Evolutionary conservation across 345 rosid genomes (phyloP).

Genomic region (Cardiospermum halicacabum): DNA sequence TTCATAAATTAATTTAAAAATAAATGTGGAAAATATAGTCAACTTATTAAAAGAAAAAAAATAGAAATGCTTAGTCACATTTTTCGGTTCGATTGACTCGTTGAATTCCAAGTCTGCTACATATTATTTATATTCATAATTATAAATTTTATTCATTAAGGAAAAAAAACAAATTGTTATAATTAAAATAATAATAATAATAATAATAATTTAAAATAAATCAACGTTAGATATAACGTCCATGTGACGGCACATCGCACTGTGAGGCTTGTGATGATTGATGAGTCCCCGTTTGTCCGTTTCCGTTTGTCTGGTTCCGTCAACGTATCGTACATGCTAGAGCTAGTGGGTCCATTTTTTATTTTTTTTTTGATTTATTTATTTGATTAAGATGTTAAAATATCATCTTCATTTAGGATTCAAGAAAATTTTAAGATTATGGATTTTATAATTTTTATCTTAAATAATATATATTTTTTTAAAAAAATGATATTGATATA

Average conservation of each 20-base stretch:
- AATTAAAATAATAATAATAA: not conserved
- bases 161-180: no score
- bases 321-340: not conserved
- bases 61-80: not conserved
- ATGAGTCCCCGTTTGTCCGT: not conserved
- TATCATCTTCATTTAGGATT: no score
- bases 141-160: no score
- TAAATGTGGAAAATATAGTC: not conserved
- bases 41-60: not conserved
- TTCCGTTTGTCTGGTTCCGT: slow-evolving; percentile 2
- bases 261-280: not conserved
- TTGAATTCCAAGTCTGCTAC: not conserved
- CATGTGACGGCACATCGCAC: slow-evolving; percentile 1
- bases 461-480: no score
- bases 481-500: no score
- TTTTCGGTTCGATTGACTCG: not conserved
- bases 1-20: no score
- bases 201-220: not conserved
- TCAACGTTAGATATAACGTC: not conserved
- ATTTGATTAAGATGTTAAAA: not conserved
- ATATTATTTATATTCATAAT: no score
- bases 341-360: not conserved
- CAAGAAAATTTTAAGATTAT: not conserved
- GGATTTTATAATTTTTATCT: not conserved
- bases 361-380: not conserved